Evolutionary conservation across 768 basidiomycete genomes (phyloP), one percentile per base, ranked within the genome.

Genomic region (Panaeolus papilionaceus): DNA sequence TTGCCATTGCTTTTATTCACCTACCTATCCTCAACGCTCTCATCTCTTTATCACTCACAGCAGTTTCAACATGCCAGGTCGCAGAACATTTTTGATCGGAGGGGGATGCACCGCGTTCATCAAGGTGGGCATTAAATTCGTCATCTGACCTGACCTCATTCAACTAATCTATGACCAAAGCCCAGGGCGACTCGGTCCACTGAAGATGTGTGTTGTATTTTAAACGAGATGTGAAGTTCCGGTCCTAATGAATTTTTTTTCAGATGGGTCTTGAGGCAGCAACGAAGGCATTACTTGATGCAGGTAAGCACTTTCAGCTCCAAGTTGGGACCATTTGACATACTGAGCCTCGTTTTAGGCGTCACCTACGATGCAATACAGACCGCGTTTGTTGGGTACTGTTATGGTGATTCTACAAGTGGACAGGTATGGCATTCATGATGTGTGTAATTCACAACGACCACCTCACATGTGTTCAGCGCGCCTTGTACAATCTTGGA

Each of bases 221-320:
- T n/a, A 33, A 38, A 51, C 16, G 38, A 61, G 64, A 28, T 66
- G 33, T 33, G 47, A 38, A 63, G 14, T 66, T 45, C 33, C 54
- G 33, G 54, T 33, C 10, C 54, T 58, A 58, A 58, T 37, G 33
- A n/a, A 23, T 44, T 38, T 40, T 49, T 16, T 40, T 44, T 72
- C 54, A 93, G 91, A 94, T 95, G 91, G 93, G 93, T 5, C 81
- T 95, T 49, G 94, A 95, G 76, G 94, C 94, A 1, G 87, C 92
- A 0, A 93, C 92, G 0, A 95, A 96, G 72, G 94, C 94, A 0
- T 83, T 95, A 26, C 85, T 95, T 16, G 94, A 96, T 72, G 93
- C 94, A 70, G 92, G 91, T 89, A 63, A 62, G 78, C 39, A 9
- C 40, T 37, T 38, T 14, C 14, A 58, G 28, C 20, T 20, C 28